Conservation (phyloP, 2,329 filamentous ascomycete genomes). For the Arthrobotrys iridis region DNA sequence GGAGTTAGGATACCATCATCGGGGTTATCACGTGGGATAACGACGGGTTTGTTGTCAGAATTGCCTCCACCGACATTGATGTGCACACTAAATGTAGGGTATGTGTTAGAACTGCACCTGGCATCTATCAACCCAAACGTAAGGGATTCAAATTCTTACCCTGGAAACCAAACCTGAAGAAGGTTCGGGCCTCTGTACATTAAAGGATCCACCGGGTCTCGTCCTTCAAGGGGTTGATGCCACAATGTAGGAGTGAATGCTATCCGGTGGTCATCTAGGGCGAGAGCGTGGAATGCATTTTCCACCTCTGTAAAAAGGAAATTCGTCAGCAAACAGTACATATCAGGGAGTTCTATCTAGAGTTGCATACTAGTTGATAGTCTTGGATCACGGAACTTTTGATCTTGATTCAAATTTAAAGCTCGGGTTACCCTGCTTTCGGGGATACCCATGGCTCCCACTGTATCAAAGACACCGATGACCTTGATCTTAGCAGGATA, state of each 20-base stretch:
- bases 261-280: conserved; percentile 61
- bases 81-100: conserved; percentile 65
- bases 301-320: conserved; percentile 58
- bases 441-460: conserved; percentile 60
- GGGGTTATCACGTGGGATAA: conserved; percentile 43
- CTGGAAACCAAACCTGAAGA: conserved; percentile 50
- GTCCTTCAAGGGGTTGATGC: conserved; percentile 62
- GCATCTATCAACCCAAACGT: too few species aligned
- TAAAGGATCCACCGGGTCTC: conserved; percentile 55
- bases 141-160: conserved; percentile 20
- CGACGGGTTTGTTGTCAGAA: conserved; percentile 53
- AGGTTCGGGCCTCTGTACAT: conserved; percentile 39
- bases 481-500: conserved; percentile 56
- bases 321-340: too few species aligned
- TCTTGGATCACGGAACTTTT: conserved; percentile 50
- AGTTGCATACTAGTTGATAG: conserved; percentile 31
- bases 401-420: conserved; percentile 50
- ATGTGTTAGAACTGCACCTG: too few species aligned
- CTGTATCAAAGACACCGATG: conserved; percentile 61
- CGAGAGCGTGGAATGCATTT: conserved; percentile 62
- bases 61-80: conserved; percentile 67
- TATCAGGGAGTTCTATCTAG: too few species aligned
- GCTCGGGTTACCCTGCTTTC: conserved; percentile 55
- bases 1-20: conserved; percentile 42
- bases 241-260: conserved; percentile 68